A percentile compares a stretch with the other conserved stretches of the same genome.
These are phyloP conservation scores for Arthrobotrys megalospora DNA, from an alignment of 2,329 filamentous ascomycete genomes.

Conservation along the genomic window DNA sequence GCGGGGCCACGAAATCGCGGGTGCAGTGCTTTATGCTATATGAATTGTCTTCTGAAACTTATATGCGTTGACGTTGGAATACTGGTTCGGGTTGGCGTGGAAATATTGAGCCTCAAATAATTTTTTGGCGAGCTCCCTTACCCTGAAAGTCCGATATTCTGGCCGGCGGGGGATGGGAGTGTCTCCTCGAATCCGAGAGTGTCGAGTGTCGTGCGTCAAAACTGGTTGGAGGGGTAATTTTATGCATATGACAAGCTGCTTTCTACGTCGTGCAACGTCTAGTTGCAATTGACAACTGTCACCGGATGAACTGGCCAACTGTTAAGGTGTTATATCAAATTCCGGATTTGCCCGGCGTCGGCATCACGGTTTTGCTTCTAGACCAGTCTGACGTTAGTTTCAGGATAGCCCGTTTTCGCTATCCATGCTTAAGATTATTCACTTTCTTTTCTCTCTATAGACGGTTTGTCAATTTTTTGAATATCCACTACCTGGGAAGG, in stretches of 20 bases:
- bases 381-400: slow-evolving; percentile 5
- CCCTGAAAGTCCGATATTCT: slow-evolving; percentile 23
- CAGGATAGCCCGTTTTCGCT: slow-evolving; percentile 14
- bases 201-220: slow-evolving; percentile 17
- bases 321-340: slow-evolving; percentile 17
- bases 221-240: slow-evolving; percentile 14
- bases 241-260: slow-evolving; percentile 24
- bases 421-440: slow-evolving; percentile 13
- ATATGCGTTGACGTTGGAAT: slow-evolving; percentile 33
- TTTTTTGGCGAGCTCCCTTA: slow-evolving; percentile 6
- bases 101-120: slow-evolving; percentile 19
- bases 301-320: slow-evolving; percentile 19
- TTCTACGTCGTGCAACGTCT: slow-evolving; percentile 16
- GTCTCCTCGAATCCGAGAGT: neutral
- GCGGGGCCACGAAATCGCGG: neutral
- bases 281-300: slow-evolving; percentile 23
- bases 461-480: slow-evolving; percentile 18
- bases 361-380: slow-evolving; percentile 3
- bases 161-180: neutral
- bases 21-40: slow-evolving; percentile 1
- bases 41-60: slow-evolving; percentile 19
- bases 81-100: slow-evolving; percentile 14
- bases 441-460: slow-evolving; percentile 21
- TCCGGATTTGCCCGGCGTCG: slow-evolving; percentile 26
- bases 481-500: slow-evolving; percentile 17